Evolutionary conservation across 1,284 basidiomycete genomes (phyloP), one percentile per base, ranked within the genome.

Genomic region (Trichosporon asahii): DNA sequence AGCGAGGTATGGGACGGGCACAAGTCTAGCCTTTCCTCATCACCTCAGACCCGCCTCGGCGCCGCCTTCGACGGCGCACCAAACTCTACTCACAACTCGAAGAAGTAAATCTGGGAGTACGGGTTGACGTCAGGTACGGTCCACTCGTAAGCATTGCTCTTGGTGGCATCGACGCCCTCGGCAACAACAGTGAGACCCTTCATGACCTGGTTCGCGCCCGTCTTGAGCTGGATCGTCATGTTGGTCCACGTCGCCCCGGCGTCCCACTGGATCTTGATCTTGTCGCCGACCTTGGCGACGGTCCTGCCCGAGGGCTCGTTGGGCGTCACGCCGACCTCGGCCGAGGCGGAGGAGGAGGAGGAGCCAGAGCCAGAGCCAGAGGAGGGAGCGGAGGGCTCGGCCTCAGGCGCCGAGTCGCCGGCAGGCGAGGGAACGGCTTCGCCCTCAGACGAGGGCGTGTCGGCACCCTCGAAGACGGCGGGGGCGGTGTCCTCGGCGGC

Each of bases 91-190:
- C 57, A 61, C 57, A 83, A 84, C 73, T 83, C 82, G 70, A 84
- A 77, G 75, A 85, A 85, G 77, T 85, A 85, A 76, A 85, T 85
- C 72, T 80, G 76, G 60, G 82, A 79, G 72, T 81, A 78, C 11
- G 84, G 84, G 61, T 76, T 74, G 25, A 85, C 84, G 25, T 79
- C 78, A n/a, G 84, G 84, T 11, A 74, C 75, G 35, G 64, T 67
- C 55, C 76, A 75, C 31, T 72, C 70, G 67, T 74, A 78, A 23
- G 71, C 65, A 9, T 61, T 61, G 27, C 27, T 3, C 57, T 74
- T 78, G 27, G 68, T 71, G 9, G 64, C 82, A 72, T 84, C 79
- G 68, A 84, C 77, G 53, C 78, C 76, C 25, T 73, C 74, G n/a
- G 71, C 80, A 35, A 84, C 70, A 66, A 75, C 75, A 70, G 68